Base-by-base conservation (phyloP, 768 basidiomycete genomes). In the Lepiota brunneoincarnata region DNA sequence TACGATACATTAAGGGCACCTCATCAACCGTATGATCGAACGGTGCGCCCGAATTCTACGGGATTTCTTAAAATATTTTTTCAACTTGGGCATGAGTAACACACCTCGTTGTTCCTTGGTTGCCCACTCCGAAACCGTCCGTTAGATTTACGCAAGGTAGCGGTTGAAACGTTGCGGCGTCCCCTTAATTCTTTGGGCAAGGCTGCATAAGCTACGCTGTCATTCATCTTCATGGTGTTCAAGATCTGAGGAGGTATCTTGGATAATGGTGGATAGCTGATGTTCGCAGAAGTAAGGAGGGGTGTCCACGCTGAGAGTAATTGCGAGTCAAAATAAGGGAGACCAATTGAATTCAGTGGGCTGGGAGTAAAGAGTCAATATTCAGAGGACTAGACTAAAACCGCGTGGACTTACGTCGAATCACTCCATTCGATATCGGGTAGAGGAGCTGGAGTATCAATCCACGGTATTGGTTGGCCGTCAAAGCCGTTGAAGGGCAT, bases 401-500 rank as follows among this genome's bases (percentile, higher is more conserved):
- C 37, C 20, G 45, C 4, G 38, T 21, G 17, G 1, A 68, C 86
- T 63, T 66, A 94, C 91, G 91, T 97, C 15, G 79, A 75, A 51
- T 89, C 82, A 1, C 78, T 80, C 94, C 95, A 98, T n/a, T 82
- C 72, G 41, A 95, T 83, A 17, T 85, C 73, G 1, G 87, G 85
- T 2, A 84, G 67, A 3, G 82, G 77, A 20, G 86, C 86, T 0
- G 87, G 80, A 7, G 79, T 67, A 66, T 94, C 90, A 1, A 90
- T 85, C 86, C 92, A 90, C 59, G 95, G 93, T 40, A 89, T 72
- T 11, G 91, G 83, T 59, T 91, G 83, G 1, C 93, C 93, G 55
- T 92, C 87, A 62, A 87, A 96, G 0, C 95, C 93, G 60, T 96
- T 96, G 69, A 96, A 88, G 2, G 92, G 89, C 26, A 81, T 71